phyloP scores from a whole-genome alignment of 352 stramenopile genomes.

The Pythium myriotylum region DNA sequence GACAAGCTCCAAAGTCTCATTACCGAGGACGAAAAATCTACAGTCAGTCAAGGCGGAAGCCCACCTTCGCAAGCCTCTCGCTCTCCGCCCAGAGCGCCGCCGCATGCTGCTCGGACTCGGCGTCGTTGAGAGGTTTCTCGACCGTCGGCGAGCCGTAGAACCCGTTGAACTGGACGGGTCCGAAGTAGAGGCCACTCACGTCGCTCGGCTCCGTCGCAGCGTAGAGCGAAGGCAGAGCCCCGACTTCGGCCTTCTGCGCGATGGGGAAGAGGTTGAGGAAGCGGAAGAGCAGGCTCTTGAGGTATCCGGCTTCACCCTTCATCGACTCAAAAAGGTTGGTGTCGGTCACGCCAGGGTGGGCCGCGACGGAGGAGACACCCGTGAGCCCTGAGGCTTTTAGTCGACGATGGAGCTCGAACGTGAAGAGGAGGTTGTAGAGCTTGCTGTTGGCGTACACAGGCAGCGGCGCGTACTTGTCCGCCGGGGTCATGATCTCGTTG shows the following conservation, averaged over 20 bases:
- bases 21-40: too few relatives aligned
- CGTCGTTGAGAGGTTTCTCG: slow-evolving; percentile 12
- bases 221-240: slow-evolving; percentile 46
- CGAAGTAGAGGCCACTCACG: slow-evolving; percentile 27
- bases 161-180: background rate
- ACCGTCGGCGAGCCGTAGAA: slow-evolving; percentile 3
- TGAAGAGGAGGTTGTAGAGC: slow-evolving; percentile 51
- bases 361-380: slow-evolving; percentile 14
- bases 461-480: slow-evolving; percentile 37
- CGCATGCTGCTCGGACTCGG: slow-evolving; percentile 27
- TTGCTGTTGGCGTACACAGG: slow-evolving; percentile 31
- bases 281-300: slow-evolving; percentile 4
- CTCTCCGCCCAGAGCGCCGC: slow-evolving; percentile 41
- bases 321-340: slow-evolving; percentile 23
- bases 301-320: background rate
- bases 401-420: slow-evolving; percentile 39
- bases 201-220: slow-evolving; percentile 33
- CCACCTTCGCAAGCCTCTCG: slow-evolving; percentile 26
- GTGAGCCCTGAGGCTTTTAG: slow-evolving; percentile 26
- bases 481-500: slow-evolving; percentile 35
- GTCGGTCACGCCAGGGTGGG: slow-evolving; percentile 37
- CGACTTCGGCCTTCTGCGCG: slow-evolving; percentile 32
- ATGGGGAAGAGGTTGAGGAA: slow-evolving; percentile 18
- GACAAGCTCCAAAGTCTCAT: too few relatives aligned
- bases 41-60: too few relatives aligned